Base-by-base conservation (phyloP, 1,139 yeast species). In the Scheffersomyces illinoinensis region DNA sequence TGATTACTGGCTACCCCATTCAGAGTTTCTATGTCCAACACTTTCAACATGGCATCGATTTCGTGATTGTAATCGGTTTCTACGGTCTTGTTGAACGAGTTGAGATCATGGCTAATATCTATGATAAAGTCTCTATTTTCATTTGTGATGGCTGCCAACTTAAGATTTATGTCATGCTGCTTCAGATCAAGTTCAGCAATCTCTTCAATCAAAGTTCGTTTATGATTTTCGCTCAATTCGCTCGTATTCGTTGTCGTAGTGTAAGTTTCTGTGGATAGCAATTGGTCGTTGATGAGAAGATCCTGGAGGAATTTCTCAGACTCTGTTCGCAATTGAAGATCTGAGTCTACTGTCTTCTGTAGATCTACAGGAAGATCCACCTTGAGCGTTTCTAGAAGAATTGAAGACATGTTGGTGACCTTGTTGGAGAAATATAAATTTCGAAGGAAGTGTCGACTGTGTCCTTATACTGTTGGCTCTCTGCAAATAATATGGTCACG, bases 171-270 rank as follows among this genome's bases (percentile, higher is more conserved):
- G 17, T 68, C 68, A 26, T 81, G 66, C 58, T 71, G 76, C 18
- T 67, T 65, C 64, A 70, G 72, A 58, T 81, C 84, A 55, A 81
- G 70, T 61, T 81, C 84, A 2, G 84, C 85, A 20, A 81, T 81
- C 62, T 81, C 85, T 60, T 80, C 84, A 4, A 75, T 77, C 52
- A 80, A 64, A 0, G 83, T 78, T 52, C 67, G 69, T 47, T 64
- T 64, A 26, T 66, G 61, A 14, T 59, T 53, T 24, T 20, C 20
- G 18, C n/a, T 21, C 26, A 20, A 20, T 53, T 60, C 58, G 47
- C 50, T 51, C 51, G 47, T 43, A 33, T 63, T 52, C 57, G 66
- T 63, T 20, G 74, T 71, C 51, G 79, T 76, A 53, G 81, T 77
- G 66, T 70, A 78, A 1, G 71, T 67, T 17, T 79, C 84, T 2